A percentile compares a stretch with the other conserved stretches of the same genome.
Conservation (phyloP, 2,329 filamentous ascomycete genomes). For the Chrysoporthe austroafricana region DNA sequence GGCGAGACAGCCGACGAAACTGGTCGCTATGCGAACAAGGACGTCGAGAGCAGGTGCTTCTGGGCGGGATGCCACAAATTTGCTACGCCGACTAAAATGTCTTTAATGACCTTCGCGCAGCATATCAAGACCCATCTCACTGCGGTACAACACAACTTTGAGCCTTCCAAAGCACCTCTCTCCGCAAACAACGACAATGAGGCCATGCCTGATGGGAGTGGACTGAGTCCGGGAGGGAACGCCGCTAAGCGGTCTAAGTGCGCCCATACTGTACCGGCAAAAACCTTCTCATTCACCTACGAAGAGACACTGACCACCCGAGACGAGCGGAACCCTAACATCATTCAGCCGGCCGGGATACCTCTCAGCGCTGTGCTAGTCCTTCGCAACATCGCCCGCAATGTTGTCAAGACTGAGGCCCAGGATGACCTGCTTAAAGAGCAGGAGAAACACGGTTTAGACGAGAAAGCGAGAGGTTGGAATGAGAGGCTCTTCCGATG, state of each 20-base stretch:
- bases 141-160: conserved; percentile 38
- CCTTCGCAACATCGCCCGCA: conserved; percentile 76
- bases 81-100: conserved; percentile 46
- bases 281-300: conserved; percentile 57
- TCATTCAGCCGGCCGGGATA: conserved; percentile 71
- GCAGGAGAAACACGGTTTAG: conserved; percentile 51
- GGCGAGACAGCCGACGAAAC: conserved; percentile 57
- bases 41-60: conserved; percentile 60
- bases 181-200: conserved; percentile 14
- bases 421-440: conserved; percentile 58
- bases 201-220: conserved; percentile 32
- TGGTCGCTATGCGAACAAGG: conserved; percentile 60
- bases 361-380: conserved; percentile 79
- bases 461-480: conserved; percentile 55
- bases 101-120: conserved; percentile 57
- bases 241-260: conserved; percentile 41
- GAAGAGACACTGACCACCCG: conserved; percentile 61
- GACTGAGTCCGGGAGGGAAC: conserved; percentile 24
- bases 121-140: conserved; percentile 74
- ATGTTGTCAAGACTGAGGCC: conserved; percentile 63
- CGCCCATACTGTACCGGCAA: conserved; percentile 58
- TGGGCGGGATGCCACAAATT: conserved; percentile 71
- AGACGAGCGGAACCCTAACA: conserved; percentile 62
- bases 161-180: conserved; percentile 5
- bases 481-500: conserved; percentile 71